Conservation (phyloP, 176 grass and related monocot species). For the Pontederia crassipes region DNA sequence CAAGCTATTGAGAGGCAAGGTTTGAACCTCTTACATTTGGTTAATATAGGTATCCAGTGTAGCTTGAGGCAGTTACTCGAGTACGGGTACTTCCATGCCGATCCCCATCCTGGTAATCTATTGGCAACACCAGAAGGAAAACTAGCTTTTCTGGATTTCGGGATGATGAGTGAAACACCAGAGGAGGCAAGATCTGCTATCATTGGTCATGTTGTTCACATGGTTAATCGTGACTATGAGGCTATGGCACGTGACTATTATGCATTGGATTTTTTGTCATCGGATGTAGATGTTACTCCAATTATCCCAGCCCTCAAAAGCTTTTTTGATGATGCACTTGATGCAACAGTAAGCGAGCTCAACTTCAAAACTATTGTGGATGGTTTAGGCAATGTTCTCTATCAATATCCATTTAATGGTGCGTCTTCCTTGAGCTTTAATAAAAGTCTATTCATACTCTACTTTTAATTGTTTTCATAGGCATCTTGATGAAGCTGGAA, state of each 20-base stretch:
- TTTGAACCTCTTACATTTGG: slow-evolving; percentile 74
- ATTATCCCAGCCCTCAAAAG: slow-evolving; percentile 76
- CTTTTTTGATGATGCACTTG: slow-evolving; percentile 92
- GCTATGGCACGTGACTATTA: slow-evolving; percentile 98
- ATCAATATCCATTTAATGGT: slow-evolving; percentile 94
- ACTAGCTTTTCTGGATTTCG: slow-evolving; percentile 96
- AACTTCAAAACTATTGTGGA: slow-evolving; percentile 98
- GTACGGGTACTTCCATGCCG: slow-evolving; percentile 88
- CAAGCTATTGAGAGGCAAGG: slow-evolving; percentile 78
- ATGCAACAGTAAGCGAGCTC: slow-evolving; percentile 91
- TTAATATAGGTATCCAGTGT: slow-evolving; percentile 92
- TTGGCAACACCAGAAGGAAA: slow-evolving; percentile 86
- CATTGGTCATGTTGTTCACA: slow-evolving; percentile 88
- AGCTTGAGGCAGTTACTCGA: slow-evolving; percentile 94
- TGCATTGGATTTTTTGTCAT: slow-evolving; percentile 70
- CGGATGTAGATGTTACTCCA: slow-evolving; percentile 79
- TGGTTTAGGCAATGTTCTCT: slow-evolving; percentile 79
- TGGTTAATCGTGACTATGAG: slow-evolving; percentile 97
- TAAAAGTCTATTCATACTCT: background rate
- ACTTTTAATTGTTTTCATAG: no score
- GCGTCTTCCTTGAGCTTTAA: slow-evolving; percentile 9
- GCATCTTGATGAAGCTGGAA: no score
- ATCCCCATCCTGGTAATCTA: slow-evolving; percentile 95
- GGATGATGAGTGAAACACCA: slow-evolving; percentile 99
- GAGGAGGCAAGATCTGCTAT: slow-evolving; percentile 89